Evolutionary conservation across 768 basidiomycete genomes (phyloP).

Genomic region (Mycena capillaripes): DNA sequence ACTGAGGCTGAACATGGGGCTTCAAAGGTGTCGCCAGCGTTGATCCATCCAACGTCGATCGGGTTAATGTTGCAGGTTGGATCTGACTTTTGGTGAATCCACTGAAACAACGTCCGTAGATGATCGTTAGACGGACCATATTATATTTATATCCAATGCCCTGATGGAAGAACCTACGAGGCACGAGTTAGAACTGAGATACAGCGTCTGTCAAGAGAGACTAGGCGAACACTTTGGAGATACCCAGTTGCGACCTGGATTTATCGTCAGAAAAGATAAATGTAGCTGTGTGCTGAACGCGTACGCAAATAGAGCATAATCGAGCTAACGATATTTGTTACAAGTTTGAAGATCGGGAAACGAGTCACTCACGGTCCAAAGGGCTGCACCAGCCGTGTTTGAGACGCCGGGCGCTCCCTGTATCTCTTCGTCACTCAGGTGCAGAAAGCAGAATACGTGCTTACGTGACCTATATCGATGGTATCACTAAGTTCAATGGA

Average conservation of each 20-base stretch:
- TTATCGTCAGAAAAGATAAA: background rate
- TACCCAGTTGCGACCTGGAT: slow-evolving; percentile 61
- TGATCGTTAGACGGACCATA: slow-evolving; percentile 58
- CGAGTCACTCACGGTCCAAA: slow-evolving; percentile 60
- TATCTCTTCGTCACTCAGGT: background rate
- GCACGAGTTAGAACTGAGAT: too few species aligned
- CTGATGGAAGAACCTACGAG: slow-evolving; percentile 78
- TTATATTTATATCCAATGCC: slow-evolving; percentile 83
- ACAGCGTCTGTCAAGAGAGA: too few species aligned
- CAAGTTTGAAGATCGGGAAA: background rate
- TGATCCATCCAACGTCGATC: slow-evolving; percentile 70
- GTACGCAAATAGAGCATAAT: slow-evolving; percentile 73
- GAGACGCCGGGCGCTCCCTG: slow-evolving; percentile 70
- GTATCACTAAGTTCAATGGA: background rate
- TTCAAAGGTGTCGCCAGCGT: slow-evolving; percentile 61
- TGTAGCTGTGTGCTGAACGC: background rate
- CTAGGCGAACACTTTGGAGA: slow-evolving; percentile 65
- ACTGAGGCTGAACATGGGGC: slow-evolving; percentile 75
- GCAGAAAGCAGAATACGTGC: background rate
- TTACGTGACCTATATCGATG: slow-evolving; percentile 1
- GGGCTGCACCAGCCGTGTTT: slow-evolving; percentile 77
- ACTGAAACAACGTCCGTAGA: background rate
- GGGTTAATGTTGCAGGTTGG: slow-evolving; percentile 71
- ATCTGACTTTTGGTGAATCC: slow-evolving; percentile 55
- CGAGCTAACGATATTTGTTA: slow-evolving; percentile 47